phyloP scores from a whole-genome alignment of 441 rosid genomes.

The Viola pubescens region DNA sequence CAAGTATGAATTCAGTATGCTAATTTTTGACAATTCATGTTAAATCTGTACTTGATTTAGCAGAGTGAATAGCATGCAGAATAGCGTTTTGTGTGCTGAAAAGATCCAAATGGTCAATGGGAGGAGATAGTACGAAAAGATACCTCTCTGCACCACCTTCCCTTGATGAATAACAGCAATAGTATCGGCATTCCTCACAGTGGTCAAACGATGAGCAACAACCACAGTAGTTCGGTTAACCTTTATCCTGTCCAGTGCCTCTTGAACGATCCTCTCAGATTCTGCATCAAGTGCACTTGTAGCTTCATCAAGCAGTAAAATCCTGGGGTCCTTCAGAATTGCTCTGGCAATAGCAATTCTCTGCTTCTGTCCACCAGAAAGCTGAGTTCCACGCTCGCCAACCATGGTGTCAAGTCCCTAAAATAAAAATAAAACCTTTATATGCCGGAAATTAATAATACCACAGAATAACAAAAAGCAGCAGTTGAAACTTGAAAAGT shows the following conservation, averaged over 20 bases:
- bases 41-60: too few relatives aligned
- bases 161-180: constrained; percentile 70
- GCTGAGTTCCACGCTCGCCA: constrained; percentile 78
- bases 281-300: constrained; percentile 82
- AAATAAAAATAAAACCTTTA: too few relatives aligned
- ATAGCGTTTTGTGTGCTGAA: too few relatives aligned
- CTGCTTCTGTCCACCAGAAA: constrained; percentile 85
- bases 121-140: too few relatives aligned
- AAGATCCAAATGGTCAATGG: too few relatives aligned
- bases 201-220: constrained; percentile 72
- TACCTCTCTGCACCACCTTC: constrained; percentile 67
- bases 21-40: too few relatives aligned
- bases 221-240: constrained; percentile 60
- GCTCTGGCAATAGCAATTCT: constrained; percentile 85
- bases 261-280: constrained; percentile 67
- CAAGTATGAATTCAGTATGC: neutral
- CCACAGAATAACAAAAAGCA: too few relatives aligned
- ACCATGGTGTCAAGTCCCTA: constrained; percentile 80
- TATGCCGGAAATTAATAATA: too few relatives aligned
- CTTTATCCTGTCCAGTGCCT: constrained; percentile 68
- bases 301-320: constrained; percentile 73
- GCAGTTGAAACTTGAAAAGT: too few relatives aligned
- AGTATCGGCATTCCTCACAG: constrained; percentile 49
- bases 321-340: constrained; percentile 57
- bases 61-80: too few relatives aligned